A percentile compares a stretch with the other conserved stretches of the same genome.
phyloP scores from a whole-genome alignment of 164 flowering plant species.

The Nymphaea thermarum region DNA sequence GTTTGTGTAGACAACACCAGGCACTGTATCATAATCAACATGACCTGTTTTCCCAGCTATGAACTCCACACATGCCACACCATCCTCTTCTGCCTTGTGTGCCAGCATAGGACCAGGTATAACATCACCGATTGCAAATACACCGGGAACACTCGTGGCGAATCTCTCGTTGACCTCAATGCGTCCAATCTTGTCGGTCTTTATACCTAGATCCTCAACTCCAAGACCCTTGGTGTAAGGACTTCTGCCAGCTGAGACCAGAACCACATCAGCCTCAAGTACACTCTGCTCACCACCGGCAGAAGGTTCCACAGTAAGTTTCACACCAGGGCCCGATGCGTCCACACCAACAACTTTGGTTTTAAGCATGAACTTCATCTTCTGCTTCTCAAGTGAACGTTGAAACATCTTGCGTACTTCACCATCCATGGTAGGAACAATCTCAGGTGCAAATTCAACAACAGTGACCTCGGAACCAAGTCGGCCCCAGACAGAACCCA shows the following conservation, averaged over 20 bases:
- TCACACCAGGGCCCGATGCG: slow-evolving; percentile 46
- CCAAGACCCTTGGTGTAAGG: slow-evolving; percentile 78
- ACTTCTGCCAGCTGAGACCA: slow-evolving; percentile 75
- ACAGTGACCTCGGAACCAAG: slow-evolving; percentile 87
- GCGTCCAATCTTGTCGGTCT: slow-evolving; percentile 65
- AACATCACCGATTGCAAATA: slow-evolving; percentile 82
- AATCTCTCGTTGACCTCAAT: slow-evolving; percentile 55
- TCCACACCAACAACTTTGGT: slow-evolving; percentile 89
- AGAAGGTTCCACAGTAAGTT: slow-evolving; percentile 73
- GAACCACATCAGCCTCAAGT: slow-evolving; percentile 85
- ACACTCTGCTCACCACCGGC: slow-evolving; percentile 74
- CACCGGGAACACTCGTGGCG: slow-evolving; percentile 53
- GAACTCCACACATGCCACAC: slow-evolving; percentile 84
- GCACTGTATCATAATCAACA: slow-evolving; percentile 83
- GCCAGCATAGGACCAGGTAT: slow-evolving; percentile 94
- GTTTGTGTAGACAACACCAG: slow-evolving; percentile 86
- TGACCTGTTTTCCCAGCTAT: slow-evolving; percentile 81
- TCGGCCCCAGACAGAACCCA: slow-evolving; percentile 90
- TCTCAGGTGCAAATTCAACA: slow-evolving; percentile 79
- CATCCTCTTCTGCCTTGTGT: slow-evolving; percentile 94
- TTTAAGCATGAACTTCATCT: slow-evolving; percentile 78
- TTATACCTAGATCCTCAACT: slow-evolving; percentile 69
- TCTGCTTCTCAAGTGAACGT: slow-evolving; percentile 79
- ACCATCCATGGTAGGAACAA: slow-evolving; percentile 79
- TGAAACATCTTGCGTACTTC: slow-evolving; percentile 78